These are phyloP conservation scores for Penicillium dipodomyicola DNA, from an alignment of 495 filamentous ascomycete species.

Conservation along the genomic window DNA sequence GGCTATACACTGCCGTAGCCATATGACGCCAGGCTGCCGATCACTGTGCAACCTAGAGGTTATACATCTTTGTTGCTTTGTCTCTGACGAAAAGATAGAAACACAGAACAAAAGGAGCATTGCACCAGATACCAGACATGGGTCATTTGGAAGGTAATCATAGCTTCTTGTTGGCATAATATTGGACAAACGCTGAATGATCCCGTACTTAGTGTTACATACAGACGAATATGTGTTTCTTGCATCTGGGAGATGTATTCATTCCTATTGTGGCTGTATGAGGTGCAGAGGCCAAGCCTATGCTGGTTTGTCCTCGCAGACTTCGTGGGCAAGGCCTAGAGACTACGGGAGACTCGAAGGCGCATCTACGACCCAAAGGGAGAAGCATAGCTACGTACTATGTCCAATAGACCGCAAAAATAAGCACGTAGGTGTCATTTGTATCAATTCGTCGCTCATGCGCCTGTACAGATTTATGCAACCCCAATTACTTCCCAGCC, in stretches of 20 bases:
- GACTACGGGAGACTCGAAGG: neutral
- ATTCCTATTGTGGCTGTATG: neutral
- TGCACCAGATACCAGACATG: too few species aligned
- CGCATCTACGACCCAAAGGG: neutral
- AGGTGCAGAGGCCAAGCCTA: neutral
- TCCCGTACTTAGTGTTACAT: neutral
- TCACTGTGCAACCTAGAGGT: neutral
- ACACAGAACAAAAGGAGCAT: too few species aligned
- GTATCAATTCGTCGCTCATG: conserved; percentile 19
- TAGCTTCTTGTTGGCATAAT: too few species aligned
- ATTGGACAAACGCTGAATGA: too few species aligned
- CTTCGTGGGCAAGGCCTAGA: neutral
- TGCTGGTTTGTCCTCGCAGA: neutral
- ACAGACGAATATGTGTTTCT: neutral
- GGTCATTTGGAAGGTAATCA: too few species aligned
- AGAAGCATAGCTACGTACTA: neutral
- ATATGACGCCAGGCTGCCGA: conserved; percentile 3
- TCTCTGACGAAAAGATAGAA: too few species aligned
- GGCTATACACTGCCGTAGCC: too few species aligned
- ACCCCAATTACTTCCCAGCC: conserved; percentile 1
- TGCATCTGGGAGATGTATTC: neutral
- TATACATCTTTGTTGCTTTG: neutral
- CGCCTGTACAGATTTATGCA: conserved; percentile 16
- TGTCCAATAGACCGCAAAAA: neutral
- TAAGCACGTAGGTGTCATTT: neutral